phyloP scores from a whole-genome alignment of 2,329 filamentous ascomycete species.

The Arthrobotrys entomopaga region DNA sequence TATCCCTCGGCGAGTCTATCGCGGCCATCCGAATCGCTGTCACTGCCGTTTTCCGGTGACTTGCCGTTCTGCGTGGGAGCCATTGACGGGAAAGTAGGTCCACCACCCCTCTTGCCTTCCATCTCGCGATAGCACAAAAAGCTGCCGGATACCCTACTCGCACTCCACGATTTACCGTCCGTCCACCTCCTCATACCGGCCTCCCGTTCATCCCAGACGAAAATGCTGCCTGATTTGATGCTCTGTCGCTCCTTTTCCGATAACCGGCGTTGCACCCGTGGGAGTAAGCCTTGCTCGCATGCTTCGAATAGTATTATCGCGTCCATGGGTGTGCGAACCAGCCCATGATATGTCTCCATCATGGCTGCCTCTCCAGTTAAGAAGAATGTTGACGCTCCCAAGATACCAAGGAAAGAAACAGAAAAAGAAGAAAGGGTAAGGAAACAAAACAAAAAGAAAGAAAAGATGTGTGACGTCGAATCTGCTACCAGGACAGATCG shows the following conservation, averaged over 20 bases:
- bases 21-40: conserved; percentile 80
- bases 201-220: conserved; percentile 99
- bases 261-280: conserved; percentile 87
- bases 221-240: conserved; percentile 95
- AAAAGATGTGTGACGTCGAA: background rate
- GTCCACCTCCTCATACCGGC: conserved; percentile 99
- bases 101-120: conserved; percentile 94
- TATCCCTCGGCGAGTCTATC: conserved; percentile 85
- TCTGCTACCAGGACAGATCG: conserved; percentile 1
- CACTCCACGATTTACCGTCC: conserved; percentile 98
- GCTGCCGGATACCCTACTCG: conserved; percentile 94
- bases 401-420: conserved; percentile 1
- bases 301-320: conserved; percentile 99
- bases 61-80: conserved; percentile 71
- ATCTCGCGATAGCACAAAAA: conserved; percentile 98
- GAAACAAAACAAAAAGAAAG: background rate
- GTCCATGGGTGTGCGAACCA: conserved; percentile 93
- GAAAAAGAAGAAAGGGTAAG: background rate
- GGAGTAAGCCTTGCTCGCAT: conserved; percentile 86
- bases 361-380: conserved; percentile 57
- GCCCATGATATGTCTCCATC: conserved; percentile 98
- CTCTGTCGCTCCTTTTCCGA: conserved; percentile 97
- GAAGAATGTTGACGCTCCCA: background rate
- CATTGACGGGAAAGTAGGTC: conserved; percentile 69
- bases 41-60: conserved; percentile 82